Base-by-base conservation (phyloP, 78 protist genomes). In the Dictyostelium firmibasis region DNA sequence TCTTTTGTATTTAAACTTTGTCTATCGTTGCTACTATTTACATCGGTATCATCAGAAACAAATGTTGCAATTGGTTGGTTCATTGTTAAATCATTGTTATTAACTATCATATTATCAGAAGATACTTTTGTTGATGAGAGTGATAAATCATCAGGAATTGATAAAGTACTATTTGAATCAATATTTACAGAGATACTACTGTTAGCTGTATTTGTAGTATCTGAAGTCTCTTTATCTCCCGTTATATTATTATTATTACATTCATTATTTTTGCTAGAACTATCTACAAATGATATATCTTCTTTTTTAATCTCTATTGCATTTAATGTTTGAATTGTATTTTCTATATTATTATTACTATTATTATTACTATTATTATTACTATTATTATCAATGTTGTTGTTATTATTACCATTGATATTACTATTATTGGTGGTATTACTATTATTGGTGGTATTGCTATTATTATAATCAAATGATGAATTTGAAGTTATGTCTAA, bases 401-500 rank as follows among this genome's bases (percentile, higher is more conserved):
- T 81, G 25, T 6, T 31, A 11, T n/a, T 27, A 11, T 83, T 57
- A 62, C 8, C 25, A 13, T 47, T 53, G 9, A 1, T 81, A 16
- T 81, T 53, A 16, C 14, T 81, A 27, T n/a, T 53, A 27, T 50
- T 47, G 18, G 2, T 53, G 23, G 44, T 81, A 2, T 1, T 64
- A 2, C 1, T 69, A 9, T 69, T 69, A 2, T 27, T 69, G 1
- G 3, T 69, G 27, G 10, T 27, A 29, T 27, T 29, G 14, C 67
- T 83, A 67, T 27, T 57, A 14, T 53, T 27, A 81, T 41, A 50
- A 18, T 50, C 70, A 25, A 29, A 67, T 44, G 47, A 29, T 72
- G 79, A 33, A 72, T 72, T 72, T 72, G 83, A 75, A 33, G 92
- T 50, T 23, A 86, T 74, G 62, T 86, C 92, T 4, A 86, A 31